These are phyloP conservation scores for Cucurbita pepo DNA, from an alignment of 306 rosid species.

Conservation along the genomic window DNA sequence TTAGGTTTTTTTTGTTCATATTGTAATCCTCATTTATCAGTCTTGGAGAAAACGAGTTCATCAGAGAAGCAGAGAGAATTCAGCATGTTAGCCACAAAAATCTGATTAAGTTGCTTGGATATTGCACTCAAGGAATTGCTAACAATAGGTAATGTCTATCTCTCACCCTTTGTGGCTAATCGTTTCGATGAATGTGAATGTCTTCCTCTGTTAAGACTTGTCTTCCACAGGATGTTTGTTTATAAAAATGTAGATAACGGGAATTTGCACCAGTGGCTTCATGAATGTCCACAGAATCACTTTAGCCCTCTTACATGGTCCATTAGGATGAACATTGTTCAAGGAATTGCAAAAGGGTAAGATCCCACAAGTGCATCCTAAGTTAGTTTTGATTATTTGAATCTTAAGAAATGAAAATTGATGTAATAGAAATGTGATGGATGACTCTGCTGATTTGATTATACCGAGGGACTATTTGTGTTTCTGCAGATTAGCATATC, in stretches of 20 bases:
- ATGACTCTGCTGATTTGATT: not conserved
- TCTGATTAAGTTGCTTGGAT: slow-evolving; percentile 41
- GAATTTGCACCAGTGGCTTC: slow-evolving; percentile 52
- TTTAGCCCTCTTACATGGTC: slow-evolving; percentile 48
- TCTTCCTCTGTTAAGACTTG: not conserved
- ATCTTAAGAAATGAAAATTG: not conserved
- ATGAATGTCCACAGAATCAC: slow-evolving; percentile 21
- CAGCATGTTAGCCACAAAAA: slow-evolving; percentile 38
- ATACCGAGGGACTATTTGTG: not conserved
- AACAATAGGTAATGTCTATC: slow-evolving; percentile 12
- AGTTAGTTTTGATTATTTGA: not conserved
- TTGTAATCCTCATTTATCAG: slow-evolving; percentile 8
- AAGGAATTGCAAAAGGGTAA: slow-evolving; percentile 59
- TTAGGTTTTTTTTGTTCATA: not conserved
- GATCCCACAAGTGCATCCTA: slow-evolving; percentile 3
- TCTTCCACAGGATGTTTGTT: slow-evolving; percentile 31
- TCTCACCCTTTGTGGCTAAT: no score
- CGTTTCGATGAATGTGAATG: not conserved
- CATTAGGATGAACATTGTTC: slow-evolving; percentile 33
- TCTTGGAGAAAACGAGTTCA: slow-evolving; percentile 30
- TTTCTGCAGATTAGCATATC: slow-evolving; percentile 47
- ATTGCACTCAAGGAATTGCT: slow-evolving; percentile 27
- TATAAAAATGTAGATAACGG: slow-evolving; percentile 43
- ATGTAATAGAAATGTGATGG: no score
- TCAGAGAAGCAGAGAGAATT: slow-evolving; percentile 36